A percentile compares a stretch with the other conserved stretches of the same genome.
These are phyloP conservation scores for Acidomyces sp. DNA, from an alignment of 495 filamentous ascomycete species.

Conservation along the genomic window DNA sequence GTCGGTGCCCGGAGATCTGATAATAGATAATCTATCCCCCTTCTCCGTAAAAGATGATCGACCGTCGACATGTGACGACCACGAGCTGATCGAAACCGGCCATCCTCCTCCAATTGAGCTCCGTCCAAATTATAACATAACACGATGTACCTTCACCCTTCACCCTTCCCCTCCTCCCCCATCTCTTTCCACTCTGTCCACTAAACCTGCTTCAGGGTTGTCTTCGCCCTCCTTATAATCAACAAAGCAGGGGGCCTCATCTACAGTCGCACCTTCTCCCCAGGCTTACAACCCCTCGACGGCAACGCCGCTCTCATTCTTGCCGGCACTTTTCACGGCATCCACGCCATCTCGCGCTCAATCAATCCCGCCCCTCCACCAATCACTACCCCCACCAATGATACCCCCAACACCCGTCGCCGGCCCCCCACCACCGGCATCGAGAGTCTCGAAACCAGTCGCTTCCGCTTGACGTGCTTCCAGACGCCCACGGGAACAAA, in stretches of 20 bases:
- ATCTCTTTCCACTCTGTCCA: too few relatives aligned
- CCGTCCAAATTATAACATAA: too few relatives aligned
- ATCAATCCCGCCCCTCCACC: slow-evolving; percentile 31
- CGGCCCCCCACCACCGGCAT: slow-evolving; percentile 53
- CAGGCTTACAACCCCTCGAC: slow-evolving; percentile 67
- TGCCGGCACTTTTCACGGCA: slow-evolving; percentile 95
- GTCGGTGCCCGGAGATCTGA: too few relatives aligned
- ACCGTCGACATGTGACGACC: too few relatives aligned
- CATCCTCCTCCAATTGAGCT: too few relatives aligned
- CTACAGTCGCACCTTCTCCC: slow-evolving; percentile 85
- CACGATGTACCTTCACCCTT: slow-evolving; percentile 9
- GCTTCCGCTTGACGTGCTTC: slow-evolving; percentile 91
- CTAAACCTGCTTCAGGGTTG: slow-evolving; percentile 52
- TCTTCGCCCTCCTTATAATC: slow-evolving; percentile 89
- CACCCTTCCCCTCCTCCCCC: slow-evolving; percentile 6
- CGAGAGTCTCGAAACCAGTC: slow-evolving; percentile 79
- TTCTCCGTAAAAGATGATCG: too few relatives aligned
- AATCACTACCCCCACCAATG: slow-evolving; percentile 28
- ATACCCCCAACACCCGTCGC: slow-evolving; percentile 33
- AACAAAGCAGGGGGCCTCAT: slow-evolving; percentile 96
- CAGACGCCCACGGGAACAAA: slow-evolving; percentile 88
- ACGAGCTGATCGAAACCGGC: too few relatives aligned
- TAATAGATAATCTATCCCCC: too few relatives aligned
- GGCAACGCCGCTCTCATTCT: slow-evolving; percentile 94
- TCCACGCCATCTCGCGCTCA: slow-evolving; percentile 82